These are phyloP conservation scores for Lepiota venenata DNA, from an alignment of 768 basidiomycete genomes.

Conservation along the genomic window DNA sequence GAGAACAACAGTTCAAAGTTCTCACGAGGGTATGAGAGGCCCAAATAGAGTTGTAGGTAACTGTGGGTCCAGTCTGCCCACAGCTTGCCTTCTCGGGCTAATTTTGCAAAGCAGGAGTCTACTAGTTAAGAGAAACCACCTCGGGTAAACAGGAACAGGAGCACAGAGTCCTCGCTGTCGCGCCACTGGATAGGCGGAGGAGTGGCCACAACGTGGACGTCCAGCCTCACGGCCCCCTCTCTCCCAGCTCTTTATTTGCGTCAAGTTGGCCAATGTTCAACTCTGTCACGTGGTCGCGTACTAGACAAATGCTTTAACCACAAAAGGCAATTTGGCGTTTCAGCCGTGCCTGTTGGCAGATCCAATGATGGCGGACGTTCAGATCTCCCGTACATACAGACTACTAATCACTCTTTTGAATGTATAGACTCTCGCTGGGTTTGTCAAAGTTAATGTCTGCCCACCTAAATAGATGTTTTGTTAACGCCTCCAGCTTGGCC, in stretches of 20 bases:
- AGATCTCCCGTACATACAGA: not conserved
- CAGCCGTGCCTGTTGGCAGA: not conserved
- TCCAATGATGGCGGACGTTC: not conserved
- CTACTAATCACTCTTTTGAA: conserved; percentile 10
- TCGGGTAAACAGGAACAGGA: conserved; percentile 11
- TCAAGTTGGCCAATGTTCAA: conserved; percentile 52
- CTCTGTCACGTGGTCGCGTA: conserved; percentile 44
- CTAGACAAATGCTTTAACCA: conserved; percentile 8
- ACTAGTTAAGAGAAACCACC: conserved; percentile 23
- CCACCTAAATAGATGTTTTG: conserved; percentile 26
- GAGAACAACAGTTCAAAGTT: conserved; percentile 9
- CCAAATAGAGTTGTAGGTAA: conserved; percentile 34
- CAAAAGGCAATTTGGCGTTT: conserved; percentile 8
- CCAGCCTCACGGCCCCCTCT: conserved; percentile 18
- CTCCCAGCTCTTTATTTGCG: conserved; percentile 40
- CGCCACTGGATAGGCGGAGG: not conserved
- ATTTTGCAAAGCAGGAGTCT: conserved; percentile 3
- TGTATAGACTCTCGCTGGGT: conserved; percentile 20
- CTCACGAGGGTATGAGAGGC: conserved; percentile 8
- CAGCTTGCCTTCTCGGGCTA: conserved; percentile 20
- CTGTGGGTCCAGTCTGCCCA: conserved; percentile 48
- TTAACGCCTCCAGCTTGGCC: no score
- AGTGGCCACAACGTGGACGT: conserved; percentile 23
- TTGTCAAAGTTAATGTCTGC: conserved; percentile 29
- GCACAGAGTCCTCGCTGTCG: not conserved